phyloP scores from a whole-genome alignment of 495 filamentous ascomycete genomes.

The Hyaloscypha finlandica region DNA sequence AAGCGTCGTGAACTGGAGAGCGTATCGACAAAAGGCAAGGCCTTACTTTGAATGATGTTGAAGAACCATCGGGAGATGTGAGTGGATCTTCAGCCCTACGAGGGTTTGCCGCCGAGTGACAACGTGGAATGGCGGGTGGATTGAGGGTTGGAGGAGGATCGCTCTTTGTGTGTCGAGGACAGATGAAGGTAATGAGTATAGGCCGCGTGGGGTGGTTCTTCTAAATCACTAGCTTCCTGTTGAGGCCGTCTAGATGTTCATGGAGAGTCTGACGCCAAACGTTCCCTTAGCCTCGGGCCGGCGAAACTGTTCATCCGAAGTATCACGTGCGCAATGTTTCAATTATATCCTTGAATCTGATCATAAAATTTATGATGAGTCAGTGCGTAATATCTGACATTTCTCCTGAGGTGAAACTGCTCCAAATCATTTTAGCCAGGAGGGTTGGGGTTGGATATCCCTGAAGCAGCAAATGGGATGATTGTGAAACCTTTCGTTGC shows the following conservation, averaged over 20 bases:
- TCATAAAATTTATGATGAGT: background rate
- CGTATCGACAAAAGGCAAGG: constrained; percentile 24
- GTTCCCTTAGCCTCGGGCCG: background rate
- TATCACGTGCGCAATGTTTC: background rate
- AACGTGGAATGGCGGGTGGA: background rate
- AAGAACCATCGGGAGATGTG: constrained; percentile 26
- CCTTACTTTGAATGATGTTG: constrained; percentile 22
- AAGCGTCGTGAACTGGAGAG: background rate
- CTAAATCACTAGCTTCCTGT: background rate
- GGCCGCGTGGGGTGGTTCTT: background rate
- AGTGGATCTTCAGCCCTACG: constrained; percentile 10
- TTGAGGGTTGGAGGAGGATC: background rate
- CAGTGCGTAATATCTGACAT: constrained; percentile 1
- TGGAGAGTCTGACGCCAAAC: background rate
- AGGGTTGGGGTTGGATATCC: background rate
- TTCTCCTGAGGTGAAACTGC: background rate
- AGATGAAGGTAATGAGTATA: background rate
- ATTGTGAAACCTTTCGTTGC: constrained; percentile 20
- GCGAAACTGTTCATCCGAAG: background rate
- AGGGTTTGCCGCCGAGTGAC: background rate
- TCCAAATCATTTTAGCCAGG: background rate
- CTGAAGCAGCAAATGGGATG: constrained; percentile 10
- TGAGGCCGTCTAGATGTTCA: background rate
- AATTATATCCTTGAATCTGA: background rate
- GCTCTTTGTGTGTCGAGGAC: background rate